Evolutionary conservation across 805 yeast genomes (phyloP), one percentile per base, ranked within the genome.

Genomic region (Pichia californica): DNA sequence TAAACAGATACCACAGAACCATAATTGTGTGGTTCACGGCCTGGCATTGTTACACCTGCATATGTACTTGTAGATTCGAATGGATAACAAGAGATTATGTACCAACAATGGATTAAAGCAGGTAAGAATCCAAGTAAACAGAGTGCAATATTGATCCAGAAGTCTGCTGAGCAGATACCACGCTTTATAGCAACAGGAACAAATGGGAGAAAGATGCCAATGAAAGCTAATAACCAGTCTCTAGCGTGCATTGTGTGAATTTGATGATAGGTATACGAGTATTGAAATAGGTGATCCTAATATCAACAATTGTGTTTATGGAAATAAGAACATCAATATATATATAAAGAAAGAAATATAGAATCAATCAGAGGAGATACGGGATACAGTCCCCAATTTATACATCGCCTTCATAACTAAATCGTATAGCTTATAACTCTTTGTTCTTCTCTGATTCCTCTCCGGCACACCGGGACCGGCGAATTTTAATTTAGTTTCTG

Each of bases 91-190:
- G 87, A 77, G 44, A 86, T 84, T 54, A 86, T 81, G 61, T 84
- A 86, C 76, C 86, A 81, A 32, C 82, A 67, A 56, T 86, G 95
- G 47, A 86, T 61, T 30, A 85, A 71, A 10, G 93, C 95, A 0
- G 95, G 95, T 43, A 86, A 56, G 58, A 71, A 80, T 1, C 94
- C 93, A 35, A 86, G 68, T 44, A 76, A 55, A 61, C 88, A 82
- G 26, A 86, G 70, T 7, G 83, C 77, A 37, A 83, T 67, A 57
- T 83, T 83, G 48, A 83, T 74, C 65, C 73, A 66, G 51, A 71
- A 76, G 54, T 79, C 85, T 30, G 77, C 73, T 4, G 82, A 73
- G 43, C 70, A 69, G 41, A 73, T 53, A 1, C 89, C 89, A 53
- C 85, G 66, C 61, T 83, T 83, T 49, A 81, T 57, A 38, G 78